Percentiles rank a stretch among this genome's conserved stretches.
Evolutionary conservation across 2,329 filamentous ascomycete species (phyloP).

Genomic region (Aspergillus tubingensis): DNA sequence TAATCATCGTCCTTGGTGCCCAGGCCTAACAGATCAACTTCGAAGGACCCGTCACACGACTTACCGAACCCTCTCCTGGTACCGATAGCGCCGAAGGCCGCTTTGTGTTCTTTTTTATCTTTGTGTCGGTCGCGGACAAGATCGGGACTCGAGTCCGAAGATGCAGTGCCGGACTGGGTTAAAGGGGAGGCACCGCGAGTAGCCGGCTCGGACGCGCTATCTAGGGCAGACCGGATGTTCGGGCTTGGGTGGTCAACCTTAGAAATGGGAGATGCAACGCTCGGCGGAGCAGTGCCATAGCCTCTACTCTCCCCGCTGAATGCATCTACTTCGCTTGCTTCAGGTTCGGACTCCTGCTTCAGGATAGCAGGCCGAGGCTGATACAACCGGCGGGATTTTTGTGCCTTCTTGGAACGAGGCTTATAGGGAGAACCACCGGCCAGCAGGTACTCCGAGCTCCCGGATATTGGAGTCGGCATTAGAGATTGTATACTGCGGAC

Average conservation of each 20-base stretch:
- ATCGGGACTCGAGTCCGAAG: constrained; percentile 22
- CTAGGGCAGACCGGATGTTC: constrained; percentile 11
- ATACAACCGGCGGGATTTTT: constrained; percentile 27
- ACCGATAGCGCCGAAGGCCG: constrained; percentile 18
- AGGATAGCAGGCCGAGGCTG: constrained; percentile 15
- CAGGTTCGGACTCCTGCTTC: constrained; percentile 4
- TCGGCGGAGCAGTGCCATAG: constrained; percentile 15
- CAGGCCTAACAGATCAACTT: constrained; percentile 19
- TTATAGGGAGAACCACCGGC: constrained; percentile 2
- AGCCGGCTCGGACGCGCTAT: constrained; percentile 20
- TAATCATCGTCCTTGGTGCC: constrained; percentile 7
- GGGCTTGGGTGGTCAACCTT: constrained; percentile 17
- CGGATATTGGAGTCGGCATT: constrained; percentile 17
- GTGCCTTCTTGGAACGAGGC: constrained; percentile 18
- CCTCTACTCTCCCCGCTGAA: constrained; percentile 12
- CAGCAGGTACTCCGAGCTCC: constrained; percentile 11
- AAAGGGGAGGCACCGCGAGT: constrained; percentile 23
- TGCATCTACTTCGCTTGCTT: constrained; percentile 8
- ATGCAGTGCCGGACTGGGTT: constrained; percentile 14
- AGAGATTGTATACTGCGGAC: constrained; percentile 24
- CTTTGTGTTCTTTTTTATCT: constrained; percentile 9
- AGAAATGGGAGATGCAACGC: constrained; percentile 17
- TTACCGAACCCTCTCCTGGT: constrained; percentile 15
- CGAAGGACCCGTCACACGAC: constrained; percentile 16
- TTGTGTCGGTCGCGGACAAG: constrained; percentile 11